Evolutionary conservation across 2,329 filamentous ascomycete species (phyloP), one percentile per base, ranked within the genome.

Genomic region (Chrysosporium queenslandicum): DNA sequence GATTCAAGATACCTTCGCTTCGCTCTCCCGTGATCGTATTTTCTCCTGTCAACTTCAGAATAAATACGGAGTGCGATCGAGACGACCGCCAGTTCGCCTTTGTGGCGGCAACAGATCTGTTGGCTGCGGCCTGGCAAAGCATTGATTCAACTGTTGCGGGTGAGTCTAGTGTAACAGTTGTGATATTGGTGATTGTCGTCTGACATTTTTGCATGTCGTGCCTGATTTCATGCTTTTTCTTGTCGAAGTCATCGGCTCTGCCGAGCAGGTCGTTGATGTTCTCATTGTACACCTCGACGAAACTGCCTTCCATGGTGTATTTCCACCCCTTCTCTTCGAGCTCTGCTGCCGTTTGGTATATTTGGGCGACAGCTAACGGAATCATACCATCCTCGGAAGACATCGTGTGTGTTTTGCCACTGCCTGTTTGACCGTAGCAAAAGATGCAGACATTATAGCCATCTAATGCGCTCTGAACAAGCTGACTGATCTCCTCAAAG

Each of bases 361-460:
- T 95, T 74, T 97, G 91, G 59, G 87, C 81, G 6, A 94, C 92
- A 2, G 92, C 90, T 6, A 86, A 81, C 1, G 92, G 91, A 54
- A 98, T 98, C 85, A 98, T 96, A 59, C 92, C 92, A 61, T 96
- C 87, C 1, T 75, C 70, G 0, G 84, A 86, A 8, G 87, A 94
- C 92, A 98, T 98, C 3, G 92, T 97, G 65, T 85, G 87, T 0
- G 92, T 98, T 75, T 98, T 98, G 55, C 92, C 92, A 16, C 90
- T 92, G 2, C 92, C 92, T 0, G 92, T 98, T 68, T 98, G 92
- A 40, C 92, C 92, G 64, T 98, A 98, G 65, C 90, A 96, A 71
- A 98, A 95, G 57, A 98, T 97, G 69, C 91, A 97, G 48, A 98
- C 92, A 60, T 97, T 98, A 74, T 95, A 98, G 1, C 92, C 92